Base-by-base conservation (phyloP, 306 rosid genomes). In the Quercus berberidifolia region DNA sequence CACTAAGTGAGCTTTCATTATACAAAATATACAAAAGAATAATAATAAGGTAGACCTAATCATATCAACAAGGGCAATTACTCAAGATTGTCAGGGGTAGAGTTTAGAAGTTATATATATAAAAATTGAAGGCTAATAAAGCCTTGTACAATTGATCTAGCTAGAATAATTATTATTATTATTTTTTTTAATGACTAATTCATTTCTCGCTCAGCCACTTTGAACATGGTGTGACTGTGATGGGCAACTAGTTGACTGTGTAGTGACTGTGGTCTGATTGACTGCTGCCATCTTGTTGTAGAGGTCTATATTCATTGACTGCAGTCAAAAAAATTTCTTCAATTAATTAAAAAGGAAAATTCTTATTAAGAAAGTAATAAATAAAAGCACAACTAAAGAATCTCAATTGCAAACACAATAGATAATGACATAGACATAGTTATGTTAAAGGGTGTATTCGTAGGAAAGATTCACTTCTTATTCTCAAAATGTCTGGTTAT, bases 251-350 rank as follows among this genome's bases (percentile, higher is more conserved):
- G 69, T 58, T 75, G 84, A 74, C 11, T 71, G 82, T 64, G 65
- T 49, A 49, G 54, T 49, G 54, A 3, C 54, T 49, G 14, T 77
- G 19, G 79, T 80, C 63, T 80, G 84, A 78, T 69, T 78, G 56
- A 84, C 81, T n/a, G 86, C 81, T 25, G 81, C 81, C 90, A 90
- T 87, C 90, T 73, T 85, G 84, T 79, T 86, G 21, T 85, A 69
- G 6, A 90, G 51, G 26, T 90, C 91, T 88, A 87, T 80, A 76
- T 86, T 86, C 73, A 84, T 76, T 28, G 88, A 26, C 90, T 89
- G 85, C 88, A 79, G 13, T 41, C 80, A 81, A 68, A 68, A 70
- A 21, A 41, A 30, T 3, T 56, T 57, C 9, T 43, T 84, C 54
- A 68, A 56, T 68, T 63, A 19, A 26, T 58, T 57, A 38, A 67